phyloP scores from a whole-genome alignment of 345 rosid species.

The Citrus inodora region DNA sequence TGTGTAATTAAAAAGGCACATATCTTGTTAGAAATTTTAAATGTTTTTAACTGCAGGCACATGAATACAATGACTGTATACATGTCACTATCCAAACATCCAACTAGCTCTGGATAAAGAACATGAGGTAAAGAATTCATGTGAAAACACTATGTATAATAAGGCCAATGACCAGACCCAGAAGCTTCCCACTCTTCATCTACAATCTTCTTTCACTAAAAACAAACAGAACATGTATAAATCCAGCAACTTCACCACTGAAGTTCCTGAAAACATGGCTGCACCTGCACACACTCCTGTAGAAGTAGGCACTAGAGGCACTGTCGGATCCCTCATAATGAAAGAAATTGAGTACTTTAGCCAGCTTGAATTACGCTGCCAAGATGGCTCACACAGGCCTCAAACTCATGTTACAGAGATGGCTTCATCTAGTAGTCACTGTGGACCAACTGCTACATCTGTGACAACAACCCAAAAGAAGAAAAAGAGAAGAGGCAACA shows the following conservation, averaged over 20 bases:
- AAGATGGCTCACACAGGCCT: slow-evolving; percentile 32
- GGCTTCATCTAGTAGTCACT: slow-evolving; percentile 26
- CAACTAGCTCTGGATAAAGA: slow-evolving; percentile 33
- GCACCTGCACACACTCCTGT: slow-evolving; percentile 31
- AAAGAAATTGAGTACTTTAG: slow-evolving; percentile 55
- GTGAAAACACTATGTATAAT: slow-evolving; percentile 21
- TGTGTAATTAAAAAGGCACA: slow-evolving; percentile 2
- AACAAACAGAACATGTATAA: slow-evolving; percentile 26
- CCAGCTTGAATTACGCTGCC: slow-evolving; percentile 32
- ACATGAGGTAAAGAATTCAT: slow-evolving; percentile 38
- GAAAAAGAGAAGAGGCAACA: slow-evolving; percentile 47
- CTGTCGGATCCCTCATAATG: slow-evolving; percentile 51
- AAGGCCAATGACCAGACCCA: slow-evolving; percentile 24
- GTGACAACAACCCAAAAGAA: slow-evolving; percentile 33
- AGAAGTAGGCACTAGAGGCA: slow-evolving; percentile 60
- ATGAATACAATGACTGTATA: slow-evolving; percentile 35
- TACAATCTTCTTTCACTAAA: slow-evolving; percentile 23
- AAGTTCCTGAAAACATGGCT: slow-evolving; percentile 25
- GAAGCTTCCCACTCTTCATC: slow-evolving; percentile 23
- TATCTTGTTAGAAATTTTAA: slow-evolving; percentile 29
- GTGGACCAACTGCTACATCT: slow-evolving; percentile 24
- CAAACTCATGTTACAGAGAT: slow-evolving; percentile 10
- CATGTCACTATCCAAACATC: slow-evolving; percentile 18
- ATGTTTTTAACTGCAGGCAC: slow-evolving; percentile 40
- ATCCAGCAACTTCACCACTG: slow-evolving; percentile 17